A percentile compares a stretch with the other conserved stretches of the same genome.
phyloP scores from a whole-genome alignment of 257 asterid genomes.

The Osmanthus fragrans region DNA sequence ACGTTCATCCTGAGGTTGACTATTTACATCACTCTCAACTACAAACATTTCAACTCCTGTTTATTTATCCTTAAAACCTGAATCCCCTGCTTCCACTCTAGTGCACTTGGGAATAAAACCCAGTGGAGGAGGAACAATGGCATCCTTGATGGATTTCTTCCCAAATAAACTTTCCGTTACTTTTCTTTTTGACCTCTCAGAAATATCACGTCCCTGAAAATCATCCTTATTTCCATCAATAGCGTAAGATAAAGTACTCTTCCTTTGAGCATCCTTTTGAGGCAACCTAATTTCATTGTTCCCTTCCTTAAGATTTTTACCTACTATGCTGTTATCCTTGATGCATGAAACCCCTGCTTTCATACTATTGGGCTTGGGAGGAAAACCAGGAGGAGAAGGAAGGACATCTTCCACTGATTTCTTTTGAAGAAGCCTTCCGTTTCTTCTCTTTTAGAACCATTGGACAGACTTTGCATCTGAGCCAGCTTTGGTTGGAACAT shows the following conservation, averaged over 20 bases:
- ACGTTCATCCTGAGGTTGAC: background rate
- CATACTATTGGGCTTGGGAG: background rate
- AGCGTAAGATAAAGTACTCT: conserved; percentile 1
- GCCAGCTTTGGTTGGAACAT: background rate
- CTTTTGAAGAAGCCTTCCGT: background rate
- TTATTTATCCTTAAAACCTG: background rate
- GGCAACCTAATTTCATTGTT: background rate
- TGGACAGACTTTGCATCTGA: no score
- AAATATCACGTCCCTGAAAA: background rate
- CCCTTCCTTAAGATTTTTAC: background rate
- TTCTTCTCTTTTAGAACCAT: background rate
- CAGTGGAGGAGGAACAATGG: background rate
- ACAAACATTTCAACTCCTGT: background rate
- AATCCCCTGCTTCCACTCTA: background rate
- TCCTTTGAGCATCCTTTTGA: background rate
- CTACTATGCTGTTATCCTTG: background rate
- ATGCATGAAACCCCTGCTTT: background rate
- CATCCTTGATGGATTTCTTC: background rate
- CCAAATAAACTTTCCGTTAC: background rate
- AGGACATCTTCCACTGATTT: conserved; percentile 3
- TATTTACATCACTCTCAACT: background rate
- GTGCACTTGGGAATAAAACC: background rate
- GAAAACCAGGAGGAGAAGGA: conserved; percentile 17
- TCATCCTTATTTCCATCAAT: background rate
- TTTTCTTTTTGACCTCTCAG: conserved; percentile 10